Base-by-base conservation (phyloP, 306 rosid genomes). In the Cicer arietinum region DNA sequence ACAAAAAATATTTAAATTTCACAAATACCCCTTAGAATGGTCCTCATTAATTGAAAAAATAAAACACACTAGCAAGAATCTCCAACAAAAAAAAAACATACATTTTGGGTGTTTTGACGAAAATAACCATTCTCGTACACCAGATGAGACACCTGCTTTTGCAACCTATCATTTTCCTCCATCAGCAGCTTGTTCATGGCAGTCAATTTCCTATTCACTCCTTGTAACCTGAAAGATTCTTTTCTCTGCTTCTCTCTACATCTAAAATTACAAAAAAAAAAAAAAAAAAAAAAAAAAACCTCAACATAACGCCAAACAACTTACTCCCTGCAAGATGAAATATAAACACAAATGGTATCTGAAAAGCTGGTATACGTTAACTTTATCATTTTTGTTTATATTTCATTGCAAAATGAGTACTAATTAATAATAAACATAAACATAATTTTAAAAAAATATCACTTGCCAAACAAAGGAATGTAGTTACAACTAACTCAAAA, bases 161-260 rank as follows among this genome's bases (percentile, higher is more conserved):
- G 98, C 92, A 94, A 85, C 96, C 98, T 84, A 86, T 94, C 98
- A 67, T 90, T 94, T 81, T 94, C 98, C 86, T 94, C 98, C 98
- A 94, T 94, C 50, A 94, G 83, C 65, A 94, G 94, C 96, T 91
- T 94, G 71, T 94, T 94, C 98, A 94, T 94, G 14, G 98, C 97
- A 39, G 90, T 91, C 70, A 94, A 89, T 89, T 94, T 94, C 87
- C 98, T 83, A 65, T 94, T 94, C 25, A 94, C 98, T 45, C 89
- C 88, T 83, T 94, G 98, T 44, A 94, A 83, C 54, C 97, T 86
- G 4, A 91, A 94, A 9, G 97, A 88, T 77, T 94, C 98, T 78
- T 94, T 94, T 75, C 98, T 87, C 87, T 94, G 98, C 83, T 94
- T 94, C 89, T 94, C 98, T 77, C 98, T 84, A 74, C 98, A 94